A percentile compares a stretch with the other conserved stretches of the same genome.
Conservation (phyloP, 305 asterid genomes). For the Andrographis paniculata region DNA sequence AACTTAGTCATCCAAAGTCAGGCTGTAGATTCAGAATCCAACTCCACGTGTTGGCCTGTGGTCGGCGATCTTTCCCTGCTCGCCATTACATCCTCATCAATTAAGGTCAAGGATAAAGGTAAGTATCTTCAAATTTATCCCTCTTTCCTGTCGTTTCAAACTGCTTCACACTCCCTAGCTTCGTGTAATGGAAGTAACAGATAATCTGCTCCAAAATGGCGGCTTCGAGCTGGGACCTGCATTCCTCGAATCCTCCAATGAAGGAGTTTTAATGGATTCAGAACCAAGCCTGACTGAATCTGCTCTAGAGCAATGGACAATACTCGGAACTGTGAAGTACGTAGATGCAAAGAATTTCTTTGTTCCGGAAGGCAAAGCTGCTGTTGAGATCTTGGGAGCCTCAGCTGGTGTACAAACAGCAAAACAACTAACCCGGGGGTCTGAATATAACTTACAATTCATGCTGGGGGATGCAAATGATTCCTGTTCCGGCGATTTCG, state of each 20-base stretch:
- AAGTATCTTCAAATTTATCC: neutral
- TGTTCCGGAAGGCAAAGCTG: constrained; percentile 55
- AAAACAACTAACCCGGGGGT: constrained; percentile 28
- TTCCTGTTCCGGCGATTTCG: constrained; percentile 46
- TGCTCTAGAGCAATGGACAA: constrained; percentile 50
- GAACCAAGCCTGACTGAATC: constrained; percentile 51
- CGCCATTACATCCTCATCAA: constrained; percentile 20
- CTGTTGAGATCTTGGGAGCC: constrained; percentile 37
- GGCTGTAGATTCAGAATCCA: constrained; percentile 24
- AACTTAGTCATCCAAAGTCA: constrained; percentile 45
- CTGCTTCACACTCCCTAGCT: neutral
- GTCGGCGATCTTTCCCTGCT: constrained; percentile 34
- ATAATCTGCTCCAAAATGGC: constrained; percentile 43
- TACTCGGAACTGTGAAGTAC: constrained; percentile 51
- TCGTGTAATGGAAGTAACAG: constrained; percentile 17
- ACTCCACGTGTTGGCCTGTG: constrained; percentile 57
- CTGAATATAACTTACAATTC: constrained; percentile 40
- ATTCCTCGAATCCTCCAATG: constrained; percentile 25
- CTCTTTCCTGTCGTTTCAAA: neutral
- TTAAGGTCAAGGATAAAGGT: neutral
- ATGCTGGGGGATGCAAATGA: constrained; percentile 58
- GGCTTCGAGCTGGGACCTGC: constrained; percentile 68
- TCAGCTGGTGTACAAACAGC: constrained; percentile 49
- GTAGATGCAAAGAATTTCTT: constrained; percentile 31
- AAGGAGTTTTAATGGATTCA: constrained; percentile 43